phyloP scores from a whole-genome alignment of 2,329 filamentous ascomycete species.

The Cordyceps tenuipes region DNA sequence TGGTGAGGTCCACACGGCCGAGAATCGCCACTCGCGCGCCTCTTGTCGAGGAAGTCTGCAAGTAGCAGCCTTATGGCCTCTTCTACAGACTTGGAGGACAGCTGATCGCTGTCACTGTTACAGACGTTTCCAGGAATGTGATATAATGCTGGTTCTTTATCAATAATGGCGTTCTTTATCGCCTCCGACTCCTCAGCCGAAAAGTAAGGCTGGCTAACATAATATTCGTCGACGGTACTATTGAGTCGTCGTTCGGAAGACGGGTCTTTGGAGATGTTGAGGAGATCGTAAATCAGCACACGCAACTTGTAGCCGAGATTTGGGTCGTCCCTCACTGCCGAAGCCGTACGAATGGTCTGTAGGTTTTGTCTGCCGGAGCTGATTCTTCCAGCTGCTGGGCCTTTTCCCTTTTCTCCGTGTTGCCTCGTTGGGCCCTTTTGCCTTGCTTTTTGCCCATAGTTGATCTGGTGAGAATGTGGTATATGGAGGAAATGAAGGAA shows the following conservation, averaged over 20 bases:
- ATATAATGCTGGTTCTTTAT: background rate
- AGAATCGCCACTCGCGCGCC: conserved; percentile 10
- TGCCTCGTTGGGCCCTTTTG: background rate
- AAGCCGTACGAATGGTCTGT: background rate
- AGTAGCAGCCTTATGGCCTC: conserved; percentile 5
- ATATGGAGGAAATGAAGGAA: too few species aligned
- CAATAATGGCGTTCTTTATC: background rate
- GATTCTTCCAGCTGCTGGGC: background rate
- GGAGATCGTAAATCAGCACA: background rate
- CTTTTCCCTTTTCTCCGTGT: too few species aligned
- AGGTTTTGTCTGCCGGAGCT: background rate
- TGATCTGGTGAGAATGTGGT: too few species aligned
- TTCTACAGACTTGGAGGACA: background rate
- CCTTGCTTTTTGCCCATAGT: background rate
- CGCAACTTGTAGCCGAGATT: background rate
- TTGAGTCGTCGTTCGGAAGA: background rate
- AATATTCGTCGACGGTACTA: background rate
- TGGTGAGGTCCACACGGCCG: conserved; percentile 16
- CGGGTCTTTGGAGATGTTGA: background rate
- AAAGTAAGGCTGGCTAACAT: background rate
- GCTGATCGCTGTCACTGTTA: too few species aligned
- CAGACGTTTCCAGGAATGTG: background rate
- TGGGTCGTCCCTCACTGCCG: background rate
- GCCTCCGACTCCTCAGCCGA: background rate
- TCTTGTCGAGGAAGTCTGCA: conserved; percentile 13